These are phyloP conservation scores for Fusarium udum DNA, from an alignment of 2,329 filamentous ascomycete species.

Conservation along the genomic window DNA sequence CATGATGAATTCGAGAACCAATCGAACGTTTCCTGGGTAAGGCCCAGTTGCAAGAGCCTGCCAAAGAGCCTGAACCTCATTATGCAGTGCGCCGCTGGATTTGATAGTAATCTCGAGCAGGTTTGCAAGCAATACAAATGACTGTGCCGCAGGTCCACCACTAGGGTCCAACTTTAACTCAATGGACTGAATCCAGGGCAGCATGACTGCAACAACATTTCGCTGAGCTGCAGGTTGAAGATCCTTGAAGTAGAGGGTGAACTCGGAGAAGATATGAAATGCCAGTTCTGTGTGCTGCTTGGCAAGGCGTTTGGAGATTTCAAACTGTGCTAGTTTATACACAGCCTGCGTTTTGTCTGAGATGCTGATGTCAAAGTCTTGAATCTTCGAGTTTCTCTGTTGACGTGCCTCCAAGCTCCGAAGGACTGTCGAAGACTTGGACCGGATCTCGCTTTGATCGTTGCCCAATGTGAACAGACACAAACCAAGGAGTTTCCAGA, in stretches of 20 bases:
- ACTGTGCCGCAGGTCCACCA: constrained; percentile 87
- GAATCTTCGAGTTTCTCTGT: constrained; percentile 82
- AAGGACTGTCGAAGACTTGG: constrained; percentile 85
- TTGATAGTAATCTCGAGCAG: constrained; percentile 96
- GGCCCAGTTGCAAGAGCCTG: constrained; percentile 94
- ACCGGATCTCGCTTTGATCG: constrained; percentile 86
- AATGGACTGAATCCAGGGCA: constrained; percentile 96
- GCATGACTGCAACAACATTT: constrained; percentile 91
- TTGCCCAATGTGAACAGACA: constrained; percentile 94
- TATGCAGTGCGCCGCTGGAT: constrained; percentile 86
- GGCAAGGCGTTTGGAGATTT: constrained; percentile 89
- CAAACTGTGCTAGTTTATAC: constrained; percentile 96
- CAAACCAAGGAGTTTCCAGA: constrained; percentile 90
- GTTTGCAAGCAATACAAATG: constrained; percentile 94
- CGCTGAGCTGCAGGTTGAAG: constrained; percentile 84
- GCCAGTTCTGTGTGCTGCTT: constrained; percentile 89
- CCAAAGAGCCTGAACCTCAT: constrained; percentile 97
- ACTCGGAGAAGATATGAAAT: constrained; percentile 95
- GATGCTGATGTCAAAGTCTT: constrained; percentile 98
- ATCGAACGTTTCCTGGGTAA: constrained; percentile 90
- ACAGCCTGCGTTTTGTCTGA: constrained; percentile 98
- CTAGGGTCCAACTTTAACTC: constrained; percentile 92
- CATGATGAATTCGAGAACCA: constrained; percentile 97
- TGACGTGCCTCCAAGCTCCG: constrained; percentile 85
- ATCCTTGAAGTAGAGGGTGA: constrained; percentile 91